Base-by-base conservation (phyloP, 441 rosid species). In the Adansonia grandidieri region DNA sequence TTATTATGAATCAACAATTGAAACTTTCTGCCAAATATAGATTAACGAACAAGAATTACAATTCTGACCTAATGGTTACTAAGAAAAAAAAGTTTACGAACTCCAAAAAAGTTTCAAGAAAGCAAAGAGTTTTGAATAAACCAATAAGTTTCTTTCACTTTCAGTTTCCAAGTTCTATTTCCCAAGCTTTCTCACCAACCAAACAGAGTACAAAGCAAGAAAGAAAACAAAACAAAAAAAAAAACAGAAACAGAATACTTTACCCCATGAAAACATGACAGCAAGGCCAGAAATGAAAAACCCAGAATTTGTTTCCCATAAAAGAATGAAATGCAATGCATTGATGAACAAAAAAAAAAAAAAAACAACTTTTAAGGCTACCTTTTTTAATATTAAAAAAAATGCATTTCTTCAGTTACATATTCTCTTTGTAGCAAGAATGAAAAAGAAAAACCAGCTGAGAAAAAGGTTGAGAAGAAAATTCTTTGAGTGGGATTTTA, bases 341-440 rank as follows among this genome's bases (percentile, higher is more conserved):
- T 50, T 63, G 37, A 62, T 19, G 63, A 67, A 45, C 10, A 48
- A 40, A 40, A 40, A 40, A 65, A 61, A 4, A n/a, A 54, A 14
- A 28, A 37, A 6, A 54, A 9, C 19, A 48, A 56, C 62, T 5
- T 42, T 54, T 64, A 80, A 62, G 6, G 20, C 53, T 53, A 82
- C 82, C 82, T 32, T 71, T 45, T 58, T 50, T 9, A 61, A 53
- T 6, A 40, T 0, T 11, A 70, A 50, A 51, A 71, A 11, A 42
- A 24, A 61, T 20, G 42, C 50, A 77, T 42, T 8, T 74, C 73
- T 51, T 57, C 81, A 62, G 73, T 81, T 80, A 73, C 79, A 75
- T 56, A 80, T 57, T 44, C 5, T 20, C 37, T 54, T 40, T 61
- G 45, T 68, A 68, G 62, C 71, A 64, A 75, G 20, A 37, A 9